Base-by-base conservation (phyloP, 176 grass and related monocot genomes). In the Bromus sterilis region DNA sequence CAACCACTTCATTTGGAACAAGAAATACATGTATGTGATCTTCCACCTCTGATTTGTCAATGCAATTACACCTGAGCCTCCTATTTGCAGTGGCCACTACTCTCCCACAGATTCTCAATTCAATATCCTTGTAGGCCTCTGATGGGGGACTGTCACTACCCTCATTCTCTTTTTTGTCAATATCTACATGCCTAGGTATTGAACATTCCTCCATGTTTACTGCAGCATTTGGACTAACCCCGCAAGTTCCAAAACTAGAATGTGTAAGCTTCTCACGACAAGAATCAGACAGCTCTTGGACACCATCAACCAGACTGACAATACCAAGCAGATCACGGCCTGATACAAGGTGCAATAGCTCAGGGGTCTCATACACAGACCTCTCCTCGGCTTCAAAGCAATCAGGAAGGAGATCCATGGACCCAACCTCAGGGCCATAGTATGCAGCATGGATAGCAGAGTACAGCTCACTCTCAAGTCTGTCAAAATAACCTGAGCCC, bases 21-120 rank as follows among this genome's bases (percentile, higher is more conserved):
- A 94, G 76, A 91, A 86, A 98, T 25, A 98, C 88, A 91, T 98
- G 95, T 80, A 98, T 91, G 76, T 98, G 95, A 82, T 98, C 95
- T 76, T 93, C 88, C 6, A 13, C 43, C 53, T 76, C 84, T 0
- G 53, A 72, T 33, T 79, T 75, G 16, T 82, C 81, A 84, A 93
- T 76, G 76, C 95, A 98, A 71, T 64, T 87, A 66, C 95, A 98
- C 32, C 86, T 89, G 7, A 14, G 69, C 53, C 43, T 91, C 72
- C 95, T 98, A 81, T 60, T 93, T n/a, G 92, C 95, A 55, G 78
- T 63, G 72, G 92, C 90, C 23, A 98, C 86, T 36, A 89, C 59
- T 89, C 87, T 98, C 6, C 92, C 90, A 91, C 55, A 93, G 66
- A 98, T 85, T 56, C 46, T 84, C 59, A 98, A 48, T 70, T 98